Percentiles rank a stretch among this genome's conserved stretches.
Conservation (phyloP, 805 yeast species). For the Suhomyces emberorum region DNA sequence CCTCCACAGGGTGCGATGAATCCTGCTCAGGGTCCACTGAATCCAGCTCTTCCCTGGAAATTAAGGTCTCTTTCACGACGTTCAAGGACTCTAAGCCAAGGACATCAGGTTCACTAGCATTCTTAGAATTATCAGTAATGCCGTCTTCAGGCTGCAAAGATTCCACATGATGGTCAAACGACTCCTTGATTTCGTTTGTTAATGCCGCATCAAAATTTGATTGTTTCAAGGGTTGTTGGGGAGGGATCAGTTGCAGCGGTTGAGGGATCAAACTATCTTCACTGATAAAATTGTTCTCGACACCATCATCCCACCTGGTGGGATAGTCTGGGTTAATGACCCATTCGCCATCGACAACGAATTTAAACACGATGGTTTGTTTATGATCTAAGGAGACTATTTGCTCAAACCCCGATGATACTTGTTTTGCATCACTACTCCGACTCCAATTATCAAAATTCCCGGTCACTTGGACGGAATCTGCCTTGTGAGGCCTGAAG, state of each 20-base stretch:
- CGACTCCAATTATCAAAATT: constrained; percentile 40
- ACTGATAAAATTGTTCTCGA: constrained; percentile 31
- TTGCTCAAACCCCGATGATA: constrained; percentile 19
- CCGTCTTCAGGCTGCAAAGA: too few species aligned
- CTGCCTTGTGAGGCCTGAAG: constrained; percentile 9
- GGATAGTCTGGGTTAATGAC: constrained; percentile 19
- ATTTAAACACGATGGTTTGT: constrained; percentile 34
- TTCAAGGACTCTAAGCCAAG: too few species aligned
- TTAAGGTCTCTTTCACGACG: too few species aligned
- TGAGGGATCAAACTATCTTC: constrained; percentile 28
- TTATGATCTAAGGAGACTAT: constrained; percentile 17
- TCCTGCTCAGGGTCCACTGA: too few species aligned
- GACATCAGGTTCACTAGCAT: too few species aligned
- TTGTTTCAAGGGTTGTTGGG: too few species aligned
- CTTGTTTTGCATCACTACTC: constrained; percentile 15
- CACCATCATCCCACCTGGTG: constrained; percentile 30
- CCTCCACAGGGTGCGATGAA: too few species aligned
- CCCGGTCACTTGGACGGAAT: constrained; percentile 37
- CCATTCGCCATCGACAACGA: constrained; percentile 36
- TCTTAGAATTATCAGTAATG: too few species aligned
- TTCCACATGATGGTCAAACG: too few species aligned
- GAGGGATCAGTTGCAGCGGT: neutral
- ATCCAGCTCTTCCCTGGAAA: too few species aligned
- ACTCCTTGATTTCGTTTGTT: too few species aligned
- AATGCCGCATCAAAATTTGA: too few species aligned